Conservation (phyloP, 768 basidiomycete genomes). For the Cystofilobasidium macerans region DNA sequence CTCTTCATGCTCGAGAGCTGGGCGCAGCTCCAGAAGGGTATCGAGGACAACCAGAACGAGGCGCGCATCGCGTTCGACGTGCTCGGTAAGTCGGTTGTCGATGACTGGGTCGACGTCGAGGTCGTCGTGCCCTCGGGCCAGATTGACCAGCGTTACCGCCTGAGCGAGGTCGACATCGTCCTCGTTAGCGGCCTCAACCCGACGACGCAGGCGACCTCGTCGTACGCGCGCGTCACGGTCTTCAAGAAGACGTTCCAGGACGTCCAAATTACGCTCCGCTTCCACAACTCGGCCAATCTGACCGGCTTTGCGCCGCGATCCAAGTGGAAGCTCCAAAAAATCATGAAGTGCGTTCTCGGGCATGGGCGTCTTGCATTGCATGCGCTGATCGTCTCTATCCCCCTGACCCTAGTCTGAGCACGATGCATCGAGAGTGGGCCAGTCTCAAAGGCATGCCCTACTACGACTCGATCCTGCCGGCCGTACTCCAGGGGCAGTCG, state of each 20-base stretch:
- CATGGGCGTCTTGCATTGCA: conserved; percentile 2
- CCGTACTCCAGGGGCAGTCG: conserved; percentile 59
- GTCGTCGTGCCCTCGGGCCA: conserved; percentile 47
- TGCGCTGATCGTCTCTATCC: not conserved
- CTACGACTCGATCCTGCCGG: conserved; percentile 49
- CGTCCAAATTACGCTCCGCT: conserved; percentile 51
- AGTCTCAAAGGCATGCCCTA: conserved; percentile 71
- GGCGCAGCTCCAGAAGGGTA: conserved; percentile 71
- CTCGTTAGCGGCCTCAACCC: conserved; percentile 43
- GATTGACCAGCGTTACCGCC: conserved; percentile 59
- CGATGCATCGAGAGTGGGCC: conserved; percentile 81
- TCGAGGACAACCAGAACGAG: conserved; percentile 47
- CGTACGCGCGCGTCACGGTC: conserved; percentile 62
- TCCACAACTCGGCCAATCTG: conserved; percentile 32
- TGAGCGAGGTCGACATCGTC: conserved; percentile 77
- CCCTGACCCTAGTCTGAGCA: conserved; percentile 56
- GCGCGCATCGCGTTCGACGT: conserved; percentile 55
- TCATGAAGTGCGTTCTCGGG: conserved; percentile 56
- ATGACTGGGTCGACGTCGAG: conserved; percentile 75
- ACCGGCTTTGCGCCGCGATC: conserved; percentile 34
- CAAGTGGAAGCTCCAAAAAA: conserved; percentile 63
- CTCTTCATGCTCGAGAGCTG: conserved; percentile 80
- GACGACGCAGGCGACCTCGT: conserved; percentile 40
- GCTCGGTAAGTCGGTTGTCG: conserved; percentile 56
- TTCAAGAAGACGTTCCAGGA: conserved; percentile 44